These are phyloP conservation scores for Coemansia sp. DNA, from an alignment of 192 early-diverging fungal genomes.

Conservation along the genomic window DNA sequence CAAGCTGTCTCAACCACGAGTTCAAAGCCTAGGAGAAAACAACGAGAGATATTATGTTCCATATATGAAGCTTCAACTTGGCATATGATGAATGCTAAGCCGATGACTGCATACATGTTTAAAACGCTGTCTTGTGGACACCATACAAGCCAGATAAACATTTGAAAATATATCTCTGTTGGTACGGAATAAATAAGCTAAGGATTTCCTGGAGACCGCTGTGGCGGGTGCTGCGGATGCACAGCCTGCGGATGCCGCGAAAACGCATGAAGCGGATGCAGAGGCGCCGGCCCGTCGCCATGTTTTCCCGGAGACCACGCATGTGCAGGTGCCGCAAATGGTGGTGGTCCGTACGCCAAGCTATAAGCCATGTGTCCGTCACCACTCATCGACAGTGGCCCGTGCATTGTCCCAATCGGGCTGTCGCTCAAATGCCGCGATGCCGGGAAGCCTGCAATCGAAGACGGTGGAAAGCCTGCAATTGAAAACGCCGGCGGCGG, in stretches of 20 bases:
- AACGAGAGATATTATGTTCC: too few relatives aligned
- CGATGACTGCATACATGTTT: too few relatives aligned
- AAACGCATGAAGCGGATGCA: conserved; percentile 6
- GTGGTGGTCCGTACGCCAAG: conserved; percentile 7
- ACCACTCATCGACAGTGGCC: conserved; percentile 2
- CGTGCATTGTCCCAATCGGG: conserved; percentile 6
- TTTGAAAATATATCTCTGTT: too few relatives aligned
- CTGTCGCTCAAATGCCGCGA: conserved; percentile 11
- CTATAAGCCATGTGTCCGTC: conserved; percentile 3
- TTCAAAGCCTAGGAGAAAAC: too few relatives aligned
- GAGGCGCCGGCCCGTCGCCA: conserved; percentile 6
- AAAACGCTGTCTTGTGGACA: too few relatives aligned
- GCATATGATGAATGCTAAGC: too few relatives aligned
- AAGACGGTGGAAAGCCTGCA: conserved; percentile 22
- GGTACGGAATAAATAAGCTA: not conserved
- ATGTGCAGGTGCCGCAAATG: not conserved
- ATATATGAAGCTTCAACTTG: too few relatives aligned
- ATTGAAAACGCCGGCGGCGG: conserved; percentile 16
- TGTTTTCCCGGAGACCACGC: conserved; percentile 29
- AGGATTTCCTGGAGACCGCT: conserved; percentile 14
- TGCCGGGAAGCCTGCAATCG: conserved; percentile 11
- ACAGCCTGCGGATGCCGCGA: not conserved
- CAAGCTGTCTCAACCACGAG: too few relatives aligned
- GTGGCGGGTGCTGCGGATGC: conserved; percentile 9
- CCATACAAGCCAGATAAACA: too few relatives aligned